Base-by-base conservation (phyloP, 2,329 filamentous ascomycete genomes). In the Xylariaceae sp. region DNA sequence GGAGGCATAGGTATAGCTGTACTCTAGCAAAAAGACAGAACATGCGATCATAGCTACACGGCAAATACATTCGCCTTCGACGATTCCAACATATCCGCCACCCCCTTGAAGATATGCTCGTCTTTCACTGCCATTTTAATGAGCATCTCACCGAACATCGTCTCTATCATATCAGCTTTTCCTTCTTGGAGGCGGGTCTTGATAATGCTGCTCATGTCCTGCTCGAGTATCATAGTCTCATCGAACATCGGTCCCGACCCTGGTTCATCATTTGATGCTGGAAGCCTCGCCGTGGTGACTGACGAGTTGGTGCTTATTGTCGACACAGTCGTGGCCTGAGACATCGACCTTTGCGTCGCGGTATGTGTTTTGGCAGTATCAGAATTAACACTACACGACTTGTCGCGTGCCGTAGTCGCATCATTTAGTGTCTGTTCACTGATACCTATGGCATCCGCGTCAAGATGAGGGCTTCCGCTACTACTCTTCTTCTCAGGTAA, bases 281-380 rank as follows among this genome's bases (percentile, higher is more conserved):
- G 6, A 8, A 8, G 3, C 26, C 19, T 36, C 10, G 10, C 32
- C 12, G 44, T 10, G 10, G 30, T 2, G 22, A 13, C 18, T 15
- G 41, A 26, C 18, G 15, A 26, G 12, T 49, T 9, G 9, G 50
- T 53, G 21, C 40, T 56, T 9, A 42, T 30, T 16, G 40, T 7
- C 29, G 50, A 56, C 21, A 49, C 49, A 3, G 56, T 58, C 8
- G 56, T 56, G n/a, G 50, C 56, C 40, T 58, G 56, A 12, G 56
- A 58, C n/a, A 26, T 18, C 13, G 50, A 49, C 18, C 56, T 42
- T 32, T 44, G 46, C 3, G n/a, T 2, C 15, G 12, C 16, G 7
- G 8, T 9, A 2, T 12, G 3, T 37, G 21, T 19, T 8, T 12
- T 21, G 40, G 16, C 4, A 13, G 29, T n/a, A 29, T 37, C 3